Base-by-base conservation (phyloP, 257 asterid genomes). In the Orobanche coerulescens region DNA sequence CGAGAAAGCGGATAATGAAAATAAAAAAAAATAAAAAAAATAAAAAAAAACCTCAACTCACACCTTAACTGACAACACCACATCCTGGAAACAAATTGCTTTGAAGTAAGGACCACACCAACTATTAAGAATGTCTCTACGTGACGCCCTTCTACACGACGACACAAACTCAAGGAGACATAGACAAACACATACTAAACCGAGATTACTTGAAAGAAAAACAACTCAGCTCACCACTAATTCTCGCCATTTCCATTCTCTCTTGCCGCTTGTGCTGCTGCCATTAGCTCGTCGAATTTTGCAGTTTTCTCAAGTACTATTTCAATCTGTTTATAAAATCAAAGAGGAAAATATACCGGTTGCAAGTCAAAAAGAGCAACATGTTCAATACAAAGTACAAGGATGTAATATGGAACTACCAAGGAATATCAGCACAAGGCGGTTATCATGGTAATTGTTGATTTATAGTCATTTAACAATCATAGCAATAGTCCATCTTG, bases 241-340 rank as follows among this genome's bases (percentile, higher is more conserved):
- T 74, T 82, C 50, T 76, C 79, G 6, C 37, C 75, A 52, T 78
- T 64, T 44, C 65, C 88, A 19, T 66, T 67, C 62, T 82, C 90
- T 57, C 71, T 59, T 25, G 39, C 81, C 46, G 73, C 84, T 65
- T 70, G 77, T 2, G 86, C 80, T 13, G 81, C 76, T 20, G 86
- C 87, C 87, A 82, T 87, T 53, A 87, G 66, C 44, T 76, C 88
- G 30, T 88, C 94, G 22, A 85, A 88, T 37, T 88, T 85, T 24
- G 77, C 80, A 3, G 94, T 80, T 69, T 88, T 88, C 67, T 81
- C 93, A 68, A 85, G 79, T 19, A 78, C 73, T 25, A 88, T 70
- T 72, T 85, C 95, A 58, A 88, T 85, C 93, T 88, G 85, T 15
- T 74, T 48, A 22, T 16, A 13, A 47, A 20, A 37, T 47, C 18